phyloP scores from a whole-genome alignment of 2,329 filamentous ascomycete genomes.

The Lizonia empirigonia region DNA sequence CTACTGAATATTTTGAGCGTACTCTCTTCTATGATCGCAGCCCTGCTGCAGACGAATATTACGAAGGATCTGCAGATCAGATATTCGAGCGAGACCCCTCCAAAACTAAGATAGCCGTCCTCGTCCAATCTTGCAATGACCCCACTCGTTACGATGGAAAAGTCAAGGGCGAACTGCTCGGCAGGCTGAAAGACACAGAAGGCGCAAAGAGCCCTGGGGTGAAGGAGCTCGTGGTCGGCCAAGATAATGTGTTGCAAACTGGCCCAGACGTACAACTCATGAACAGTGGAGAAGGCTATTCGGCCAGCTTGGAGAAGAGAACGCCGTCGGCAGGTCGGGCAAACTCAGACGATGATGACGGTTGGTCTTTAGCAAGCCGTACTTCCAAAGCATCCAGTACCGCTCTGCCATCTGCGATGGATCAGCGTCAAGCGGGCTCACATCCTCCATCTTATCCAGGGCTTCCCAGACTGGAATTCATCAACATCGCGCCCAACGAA shows the following conservation, averaged over 20 bases:
- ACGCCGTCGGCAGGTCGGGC: neutral
- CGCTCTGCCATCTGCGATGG: neutral
- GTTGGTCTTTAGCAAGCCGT: neutral
- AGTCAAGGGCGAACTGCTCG: neutral
- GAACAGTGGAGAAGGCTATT: neutral
- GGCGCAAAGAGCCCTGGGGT: neutral
- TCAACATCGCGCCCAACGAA: neutral
- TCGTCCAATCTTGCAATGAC: neutral
- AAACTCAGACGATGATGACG: neutral
- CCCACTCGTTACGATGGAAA: neutral
- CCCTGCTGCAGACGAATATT: neutral
- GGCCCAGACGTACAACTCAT: neutral
- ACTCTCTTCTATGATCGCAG: conserved; percentile 1
- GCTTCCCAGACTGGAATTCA: neutral
- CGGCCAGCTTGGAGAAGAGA: neutral
- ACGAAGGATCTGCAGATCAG: neutral
- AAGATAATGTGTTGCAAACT: neutral
- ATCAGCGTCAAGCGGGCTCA: neutral
- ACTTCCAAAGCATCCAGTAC: conserved; percentile 6
- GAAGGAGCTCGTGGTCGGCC: neutral
- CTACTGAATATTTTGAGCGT: neutral
- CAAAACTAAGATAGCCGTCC: neutral
- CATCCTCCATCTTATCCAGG: neutral
- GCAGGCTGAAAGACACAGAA: neutral
- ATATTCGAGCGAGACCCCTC: neutral